Percentiles rank a stretch among this genome's conserved stretches.
Evolutionary conservation across 306 rosid genomes (phyloP).

Genomic region (Fragaria vesca): DNA sequence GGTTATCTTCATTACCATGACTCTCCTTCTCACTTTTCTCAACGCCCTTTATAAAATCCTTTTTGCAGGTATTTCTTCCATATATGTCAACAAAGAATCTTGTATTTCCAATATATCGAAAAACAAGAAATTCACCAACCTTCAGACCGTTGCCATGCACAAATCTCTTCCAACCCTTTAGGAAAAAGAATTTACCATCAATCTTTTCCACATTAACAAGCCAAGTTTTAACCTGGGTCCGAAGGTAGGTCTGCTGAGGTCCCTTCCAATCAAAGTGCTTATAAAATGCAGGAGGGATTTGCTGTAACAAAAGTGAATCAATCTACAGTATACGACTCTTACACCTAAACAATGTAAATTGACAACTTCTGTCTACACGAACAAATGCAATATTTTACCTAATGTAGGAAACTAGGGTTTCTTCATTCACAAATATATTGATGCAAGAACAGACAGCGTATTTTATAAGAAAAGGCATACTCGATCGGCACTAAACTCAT

Average conservation of each 20-base stretch:
- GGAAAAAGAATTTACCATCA: neutral
- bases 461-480: neutral
- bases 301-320: neutral
- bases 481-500: neutral
- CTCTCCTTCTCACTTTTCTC: neutral
- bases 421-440: neutral
- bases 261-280: neutral
- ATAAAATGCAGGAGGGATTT: neutral
- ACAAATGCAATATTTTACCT: neutral
- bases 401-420: neutral
- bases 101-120: neutral
- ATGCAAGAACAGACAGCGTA: neutral
- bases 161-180: conserved; percentile 23
- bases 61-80: conserved; percentile 5
- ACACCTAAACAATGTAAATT: neutral
- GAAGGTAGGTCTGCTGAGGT: neutral
- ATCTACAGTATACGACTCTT: neutral
- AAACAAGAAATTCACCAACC: conserved; percentile 1
- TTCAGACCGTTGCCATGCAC: neutral
- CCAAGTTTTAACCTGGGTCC: neutral
- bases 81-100: conserved; percentile 15
- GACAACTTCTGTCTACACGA: neutral
- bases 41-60: neutral
- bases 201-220: neutral
- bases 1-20: neutral